Evolutionary conservation across 768 basidiomycete genomes (phyloP).

Genomic region (Galerina sulciceps): DNA sequence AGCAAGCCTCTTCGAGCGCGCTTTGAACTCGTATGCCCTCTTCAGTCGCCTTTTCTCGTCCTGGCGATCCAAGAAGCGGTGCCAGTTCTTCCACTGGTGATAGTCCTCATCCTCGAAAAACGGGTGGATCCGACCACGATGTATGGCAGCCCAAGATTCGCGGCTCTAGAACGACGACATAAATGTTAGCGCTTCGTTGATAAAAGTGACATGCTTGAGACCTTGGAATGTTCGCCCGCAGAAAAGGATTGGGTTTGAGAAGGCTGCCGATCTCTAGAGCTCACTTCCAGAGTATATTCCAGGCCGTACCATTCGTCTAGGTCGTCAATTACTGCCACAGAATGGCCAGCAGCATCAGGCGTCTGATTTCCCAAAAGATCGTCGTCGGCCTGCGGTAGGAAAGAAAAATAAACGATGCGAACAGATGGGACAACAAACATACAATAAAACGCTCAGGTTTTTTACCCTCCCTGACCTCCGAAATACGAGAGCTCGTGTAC

Average conservation of each 20-base stretch:
- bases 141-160: constrained; percentile 49
- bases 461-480: too few relatives aligned
- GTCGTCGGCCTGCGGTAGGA: too few relatives aligned
- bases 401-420: too few relatives aligned
- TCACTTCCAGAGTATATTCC: constrained; percentile 47
- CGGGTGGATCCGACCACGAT: constrained; percentile 39
- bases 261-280: constrained; percentile 38
- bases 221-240: constrained; percentile 42
- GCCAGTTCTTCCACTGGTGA: constrained; percentile 49
- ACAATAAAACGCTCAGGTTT: too few relatives aligned
- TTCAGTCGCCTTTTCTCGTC: constrained; percentile 35
- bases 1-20: constrained; percentile 34
- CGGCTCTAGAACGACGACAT: constrained; percentile 33
- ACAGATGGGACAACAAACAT: too few relatives aligned
- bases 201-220: not conserved
- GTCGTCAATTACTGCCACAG: constrained; percentile 14
- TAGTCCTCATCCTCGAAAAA: constrained; percentile 45
- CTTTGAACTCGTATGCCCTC: constrained; percentile 36
- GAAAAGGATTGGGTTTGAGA: constrained; percentile 18
- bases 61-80: constrained; percentile 42
- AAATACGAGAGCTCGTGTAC: too few relatives aligned
- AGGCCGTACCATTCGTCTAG: constrained; percentile 47
- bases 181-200: too few relatives aligned
- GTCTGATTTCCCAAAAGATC: too few relatives aligned
- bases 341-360: too few relatives aligned